Base-by-base conservation (phyloP, 345 rosid genomes). In the Pistacia atlantica region DNA sequence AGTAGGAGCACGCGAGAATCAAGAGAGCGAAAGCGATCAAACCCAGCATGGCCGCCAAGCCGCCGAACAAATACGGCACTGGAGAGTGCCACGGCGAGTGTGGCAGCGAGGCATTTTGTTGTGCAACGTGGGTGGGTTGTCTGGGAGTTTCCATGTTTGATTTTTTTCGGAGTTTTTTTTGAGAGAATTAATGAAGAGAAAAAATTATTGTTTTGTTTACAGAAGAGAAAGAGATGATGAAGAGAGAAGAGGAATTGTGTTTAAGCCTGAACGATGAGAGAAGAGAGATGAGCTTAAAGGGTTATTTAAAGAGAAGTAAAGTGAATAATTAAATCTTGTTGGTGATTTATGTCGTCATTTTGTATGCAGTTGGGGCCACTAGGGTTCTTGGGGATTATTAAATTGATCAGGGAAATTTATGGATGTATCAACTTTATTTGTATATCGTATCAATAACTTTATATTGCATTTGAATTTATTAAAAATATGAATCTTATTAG, bases 81-180 rank as follows among this genome's bases (percentile, higher is more conserved):
- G 99, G 99, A 56, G 99, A 95, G 81, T 95, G 98, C 97, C 98
- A 89, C 22, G 97, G 87, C 2, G 95, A 89, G 83, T 79, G 95
- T 62, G 83, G 85, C 2, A 8, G 20, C 11, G 73, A 51, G 17
- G 11, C 73, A 69, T 69, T 69, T 31, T 28, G 37, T 25, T 33
- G 58, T 22, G 58, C 28, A 52, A 51, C 48, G 58, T 52, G 73
- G 8, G 73, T 3, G 8, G 73, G 73, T 54, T 69, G 73, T 31
- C 60, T 52, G 2, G 73, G 46, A 17, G 65, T 71, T 42, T 57
- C 75, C 75, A 71, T 71, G 11, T 59, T 5, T 42, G 7, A 42
- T 42, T 42, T 58, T 18, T 54, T 54, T 54, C 57, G 4, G 18
- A 54, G 57, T 13, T 54, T 42, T 42, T 42, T 5, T 42, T 42